Percentiles rank a stretch among this genome's conserved stretches.
Evolutionary conservation across 345 rosid species (phyloP).

Genomic region (Eucalyptus shirleyi): DNA sequence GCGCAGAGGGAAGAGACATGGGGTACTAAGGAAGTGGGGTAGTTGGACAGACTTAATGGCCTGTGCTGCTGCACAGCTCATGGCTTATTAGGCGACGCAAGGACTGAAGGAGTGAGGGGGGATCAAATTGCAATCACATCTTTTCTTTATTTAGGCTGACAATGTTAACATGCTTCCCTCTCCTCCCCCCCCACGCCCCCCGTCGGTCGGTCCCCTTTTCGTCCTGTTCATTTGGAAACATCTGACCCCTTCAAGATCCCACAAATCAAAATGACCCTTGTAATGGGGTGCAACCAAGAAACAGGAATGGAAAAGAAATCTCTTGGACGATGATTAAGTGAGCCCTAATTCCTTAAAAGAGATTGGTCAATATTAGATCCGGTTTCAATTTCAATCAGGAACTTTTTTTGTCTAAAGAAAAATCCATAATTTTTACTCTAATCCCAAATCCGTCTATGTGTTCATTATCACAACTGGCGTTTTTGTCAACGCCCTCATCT

Average conservation of each 20-base stretch:
- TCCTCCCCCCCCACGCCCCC: background rate
- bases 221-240: background rate
- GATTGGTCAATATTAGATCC: background rate
- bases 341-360: background rate
- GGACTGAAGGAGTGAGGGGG: background rate
- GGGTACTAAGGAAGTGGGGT: background rate
- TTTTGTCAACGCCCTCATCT: background rate
- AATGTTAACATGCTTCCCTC: background rate
- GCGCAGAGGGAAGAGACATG: background rate
- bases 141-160: conserved; percentile 1
- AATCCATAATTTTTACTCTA: background rate
- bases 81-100: background rate
- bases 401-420: background rate
- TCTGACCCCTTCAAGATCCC: background rate
- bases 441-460: background rate
- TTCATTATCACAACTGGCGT: rapidly evolving
- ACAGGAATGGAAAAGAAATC: background rate
- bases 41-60: background rate
- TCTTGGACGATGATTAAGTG: background rate
- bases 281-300: background rate
- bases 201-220: background rate
- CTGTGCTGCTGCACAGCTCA: background rate
- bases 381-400: background rate
- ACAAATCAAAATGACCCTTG: background rate
- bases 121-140: background rate